Base-by-base conservation (phyloP, 2,329 filamentous ascomycete genomes). In the Phialophora chinensis region DNA sequence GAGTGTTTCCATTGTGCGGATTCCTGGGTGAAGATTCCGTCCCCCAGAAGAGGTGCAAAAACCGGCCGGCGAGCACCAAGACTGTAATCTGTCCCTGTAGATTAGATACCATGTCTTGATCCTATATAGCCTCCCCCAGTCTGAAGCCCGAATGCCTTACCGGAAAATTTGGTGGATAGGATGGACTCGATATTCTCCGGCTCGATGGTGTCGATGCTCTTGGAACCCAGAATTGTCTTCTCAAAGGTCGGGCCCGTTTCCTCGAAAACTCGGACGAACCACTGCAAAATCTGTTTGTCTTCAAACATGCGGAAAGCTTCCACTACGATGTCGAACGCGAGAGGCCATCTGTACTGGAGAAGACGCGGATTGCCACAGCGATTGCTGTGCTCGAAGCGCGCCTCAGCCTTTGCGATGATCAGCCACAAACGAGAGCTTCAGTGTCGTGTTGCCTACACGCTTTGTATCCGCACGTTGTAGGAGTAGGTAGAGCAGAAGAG, bases 101-200 rank as follows among this genome's bases (percentile, higher is more conserved):
- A 10, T 42, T 42, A 42, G 35, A 42, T 17, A 17, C 35, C 3
- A 3, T 42, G 14, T 17, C 35, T 14, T 17, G 33, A 38, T 38
- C 35, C 35, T 12, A 17, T 38, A 31, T 31, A 31, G 2, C 7
- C 31, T 8, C 8, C 31, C 35, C 12, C 35, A 12, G 11, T 12
- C 35, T 12, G 7, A 38, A 38, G 35, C 35, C 35, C 14, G 11
- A 38, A 42, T 7, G 14, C 35, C 35, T 42, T 42, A 17, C 35
- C 35, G 4, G 35, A 42, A 23, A 60, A 60, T 4, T 60, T 35
- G 42, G 49, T 52, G 20, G 17, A 23, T 52, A 58, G 20, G 14
- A 58, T 42, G n/a, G 55, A 29, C 35, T 58, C 27, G 33, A 58
- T 44, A 23, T 58, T 58, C 35, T 29, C 35, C 20, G 55, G 55